Evolutionary conservation across 306 rosid genomes (phyloP).

Genomic region (Canavalia ensiformis): DNA sequence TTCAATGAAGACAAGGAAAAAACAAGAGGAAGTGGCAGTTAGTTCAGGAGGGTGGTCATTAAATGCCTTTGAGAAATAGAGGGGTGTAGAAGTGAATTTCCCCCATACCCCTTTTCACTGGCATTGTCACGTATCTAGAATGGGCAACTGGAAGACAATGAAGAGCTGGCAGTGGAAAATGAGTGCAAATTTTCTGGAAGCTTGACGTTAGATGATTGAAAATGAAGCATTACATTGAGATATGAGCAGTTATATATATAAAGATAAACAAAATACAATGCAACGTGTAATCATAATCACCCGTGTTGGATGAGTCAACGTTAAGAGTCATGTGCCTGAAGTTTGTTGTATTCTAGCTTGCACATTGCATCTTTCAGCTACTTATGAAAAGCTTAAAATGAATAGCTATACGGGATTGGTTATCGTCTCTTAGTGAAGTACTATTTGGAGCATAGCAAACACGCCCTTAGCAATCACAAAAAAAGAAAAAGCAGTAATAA

Average conservation of each 20-base stretch:
- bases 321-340: neutral
- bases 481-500: neutral
- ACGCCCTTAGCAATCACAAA: slow-evolving; percentile 1
- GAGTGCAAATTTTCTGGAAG: slow-evolving; percentile 7
- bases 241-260: neutral
- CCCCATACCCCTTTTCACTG: slow-evolving; percentile 9
- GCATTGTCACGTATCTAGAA: slow-evolving; percentile 5
- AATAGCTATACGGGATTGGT: neutral
- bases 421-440: neutral
- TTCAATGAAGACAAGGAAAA: slow-evolving; percentile 28
- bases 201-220: neutral
- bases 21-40: slow-evolving; percentile 1
- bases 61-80: slow-evolving; percentile 14
- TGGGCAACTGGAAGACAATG: neutral
- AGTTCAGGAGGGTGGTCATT: neutral
- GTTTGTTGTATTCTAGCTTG: neutral
- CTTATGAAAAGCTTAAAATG: neutral
- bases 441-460: neutral
- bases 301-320: neutral
- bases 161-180: neutral
- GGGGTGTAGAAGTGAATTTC: neutral
- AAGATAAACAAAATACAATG: neutral
- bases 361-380: neutral
- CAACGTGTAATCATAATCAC: neutral
- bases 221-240: neutral